Percentiles rank a stretch among this genome's conserved stretches.
Evolutionary conservation across 768 basidiomycete genomes (phyloP).

Genomic region (Amanita pallidorosea): DNA sequence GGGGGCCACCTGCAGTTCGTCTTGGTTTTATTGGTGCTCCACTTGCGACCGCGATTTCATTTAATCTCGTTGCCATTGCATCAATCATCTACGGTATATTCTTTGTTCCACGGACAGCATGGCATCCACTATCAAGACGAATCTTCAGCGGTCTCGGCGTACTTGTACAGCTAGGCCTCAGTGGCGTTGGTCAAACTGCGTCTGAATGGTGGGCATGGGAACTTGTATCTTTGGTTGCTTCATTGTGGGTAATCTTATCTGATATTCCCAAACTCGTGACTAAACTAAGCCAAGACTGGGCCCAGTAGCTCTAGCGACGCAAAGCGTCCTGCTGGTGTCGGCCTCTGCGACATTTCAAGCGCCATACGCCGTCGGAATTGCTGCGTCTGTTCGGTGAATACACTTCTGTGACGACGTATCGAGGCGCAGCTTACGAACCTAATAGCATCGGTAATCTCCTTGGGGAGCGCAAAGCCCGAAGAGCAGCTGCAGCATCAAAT

Average conservation of each 20-base stretch:
- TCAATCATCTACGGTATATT: slow-evolving; percentile 56
- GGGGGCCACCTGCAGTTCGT: slow-evolving; percentile 71
- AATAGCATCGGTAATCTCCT: slow-evolving; percentile 79
- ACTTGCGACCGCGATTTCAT: slow-evolving; percentile 77
- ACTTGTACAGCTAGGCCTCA: slow-evolving; percentile 66
- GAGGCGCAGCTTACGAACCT: background rate
- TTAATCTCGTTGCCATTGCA: slow-evolving; percentile 67
- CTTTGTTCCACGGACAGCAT: slow-evolving; percentile 61
- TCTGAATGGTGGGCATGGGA: slow-evolving; percentile 99
- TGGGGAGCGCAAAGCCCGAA: slow-evolving; percentile 65
- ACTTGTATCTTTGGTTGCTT: slow-evolving; percentile 51
- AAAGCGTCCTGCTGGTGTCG: slow-evolving; percentile 76
- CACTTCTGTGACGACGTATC: background rate
- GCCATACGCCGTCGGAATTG: slow-evolving; percentile 74
- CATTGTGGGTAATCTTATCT: slow-evolving; percentile 25
- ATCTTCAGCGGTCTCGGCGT: slow-evolving; percentile 61
- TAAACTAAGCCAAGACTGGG: slow-evolving; percentile 46
- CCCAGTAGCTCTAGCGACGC: slow-evolving; percentile 73
- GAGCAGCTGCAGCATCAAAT: slow-evolving; percentile 59
- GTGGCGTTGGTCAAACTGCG: slow-evolving; percentile 78
- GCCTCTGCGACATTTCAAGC: slow-evolving; percentile 73
- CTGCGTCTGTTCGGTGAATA: slow-evolving; percentile 71
- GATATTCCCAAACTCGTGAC: background rate
- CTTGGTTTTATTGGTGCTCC: slow-evolving; percentile 92
- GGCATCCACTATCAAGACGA: slow-evolving; percentile 61